Evolutionary conservation across 177 flowering plant genomes (phyloP).

Genomic region (Tripterygium wilfordii): DNA sequence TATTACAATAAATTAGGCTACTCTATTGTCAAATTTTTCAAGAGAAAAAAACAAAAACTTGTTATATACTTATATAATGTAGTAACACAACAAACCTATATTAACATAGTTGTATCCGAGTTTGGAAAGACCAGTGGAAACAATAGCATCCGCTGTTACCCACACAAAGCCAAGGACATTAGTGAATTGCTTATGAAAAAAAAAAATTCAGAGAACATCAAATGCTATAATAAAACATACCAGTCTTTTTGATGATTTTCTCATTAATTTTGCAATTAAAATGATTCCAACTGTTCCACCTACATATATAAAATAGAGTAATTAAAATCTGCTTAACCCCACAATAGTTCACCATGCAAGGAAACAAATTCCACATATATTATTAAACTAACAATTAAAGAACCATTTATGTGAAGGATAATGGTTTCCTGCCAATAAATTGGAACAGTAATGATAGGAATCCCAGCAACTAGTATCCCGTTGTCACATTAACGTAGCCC

Average conservation of each 20-base stretch:
- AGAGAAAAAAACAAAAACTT: neutral
- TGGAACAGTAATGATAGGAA: too few species aligned
- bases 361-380: too few species aligned
- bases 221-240: slow-evolving; percentile 14
- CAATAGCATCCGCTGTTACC: slow-evolving; percentile 77
- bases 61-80: neutral
- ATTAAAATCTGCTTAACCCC: too few species aligned
- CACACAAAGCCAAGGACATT: neutral
- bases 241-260: slow-evolving; percentile 41
- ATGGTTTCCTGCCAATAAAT: too few species aligned
- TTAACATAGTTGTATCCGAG: slow-evolving; percentile 78
- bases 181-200: too few species aligned
- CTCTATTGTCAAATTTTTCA: neutral
- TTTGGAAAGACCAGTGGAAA: slow-evolving; percentile 70
- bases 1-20: neutral
- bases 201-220: too few species aligned
- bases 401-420: too few species aligned
- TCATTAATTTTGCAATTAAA: slow-evolving; percentile 41
- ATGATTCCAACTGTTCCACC: slow-evolving; percentile 74
- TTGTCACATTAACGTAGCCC: too few species aligned
- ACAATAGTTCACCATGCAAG: too few species aligned
- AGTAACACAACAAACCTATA: slow-evolving; percentile 47
- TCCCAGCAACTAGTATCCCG: too few species aligned
- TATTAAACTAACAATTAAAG: too few species aligned
- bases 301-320: slow-evolving; percentile 4